Base-by-base conservation (phyloP, 2,329 filamentous ascomycete species). In the Monosporascus sp. region DNA sequence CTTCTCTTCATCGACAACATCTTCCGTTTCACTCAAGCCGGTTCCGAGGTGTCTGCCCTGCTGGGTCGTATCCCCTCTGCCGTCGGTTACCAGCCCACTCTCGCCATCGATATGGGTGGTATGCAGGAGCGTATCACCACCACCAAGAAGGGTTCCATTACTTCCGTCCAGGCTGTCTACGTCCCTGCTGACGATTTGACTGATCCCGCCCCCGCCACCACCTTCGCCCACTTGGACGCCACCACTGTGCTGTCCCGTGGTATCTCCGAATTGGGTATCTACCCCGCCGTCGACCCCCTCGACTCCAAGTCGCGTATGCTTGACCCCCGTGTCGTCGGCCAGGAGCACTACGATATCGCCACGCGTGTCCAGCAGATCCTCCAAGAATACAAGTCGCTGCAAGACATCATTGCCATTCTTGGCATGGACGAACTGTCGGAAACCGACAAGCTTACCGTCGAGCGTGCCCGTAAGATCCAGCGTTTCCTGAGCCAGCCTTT, bases 41-140 rank as follows among this genome's bases (percentile, higher is more conserved):
- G 94, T 92, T 97, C 94, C 71, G 94, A 99, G 82, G 94, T 99
- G 86, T 97, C 93, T 82, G 94, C 94, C 72, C 86, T 99, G 74
- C 85, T 99, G 64, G 94, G 94, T 84, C 93, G 94, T 91, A 99
- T 99, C 71, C 94, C 94, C 78, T 99, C 94, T 84, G 94, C 94
- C 75, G 94, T 99, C 88, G 94, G 94, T 88, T 99, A 99, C 86
- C 94, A 97, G 79, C 92, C 92, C 73, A 97, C 92, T 68, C 90
- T 97, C 71, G 92, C 92, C 80, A 89, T 96, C 78, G 92, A 97
- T 81, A 97, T 97, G 92, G 92, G 92, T 92, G 78, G 79, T 74
- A 97, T 99, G 93, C 94, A 99, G 82, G 94, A 99, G 81, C 93
- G 94, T 85, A 99, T 99, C 72, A 99, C 94, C 76, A 99, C 94